Conservation (phyloP, 169 alveolate genomes). For the Plasmodium gallinaceum region DNA sequence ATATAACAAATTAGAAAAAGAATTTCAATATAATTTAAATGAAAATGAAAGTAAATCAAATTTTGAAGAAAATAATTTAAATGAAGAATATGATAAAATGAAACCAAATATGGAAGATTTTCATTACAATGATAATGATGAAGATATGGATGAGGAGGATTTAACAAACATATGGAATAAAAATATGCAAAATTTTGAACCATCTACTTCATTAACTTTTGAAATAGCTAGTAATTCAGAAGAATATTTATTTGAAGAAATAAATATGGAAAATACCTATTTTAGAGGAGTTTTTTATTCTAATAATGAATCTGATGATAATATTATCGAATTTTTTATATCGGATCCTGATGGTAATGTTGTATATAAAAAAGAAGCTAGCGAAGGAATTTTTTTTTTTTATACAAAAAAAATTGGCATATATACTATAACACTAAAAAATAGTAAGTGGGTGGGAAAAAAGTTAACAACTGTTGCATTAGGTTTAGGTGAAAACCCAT, state of each 20-base stretch:
- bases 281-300: conserved; percentile 74
- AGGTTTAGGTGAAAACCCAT: conserved; percentile 70
- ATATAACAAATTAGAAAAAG: conserved; percentile 27
- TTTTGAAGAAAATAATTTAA: background rate
- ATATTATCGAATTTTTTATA: conserved; percentile 32
- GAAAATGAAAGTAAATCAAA: conserved; percentile 20
- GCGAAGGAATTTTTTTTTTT: conserved; percentile 69
- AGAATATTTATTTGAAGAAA: conserved; percentile 64
- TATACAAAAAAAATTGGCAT: conserved; percentile 59
- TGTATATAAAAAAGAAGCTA: conserved; percentile 61
- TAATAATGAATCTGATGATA: conserved; percentile 63
- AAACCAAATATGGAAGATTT: conserved; percentile 68
- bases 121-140: conserved; percentile 26
- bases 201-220: conserved; percentile 63
- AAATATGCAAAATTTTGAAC: conserved; percentile 75
- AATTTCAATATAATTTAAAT: background rate
- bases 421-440: conserved; percentile 52
- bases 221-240: conserved; percentile 64
- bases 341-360: conserved; percentile 56
- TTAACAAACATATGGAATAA: conserved; percentile 70
- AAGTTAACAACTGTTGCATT: conserved; percentile 68
- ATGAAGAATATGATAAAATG: conserved; percentile 22
- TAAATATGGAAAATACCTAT: conserved; percentile 23
- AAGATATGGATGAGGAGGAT: conserved; percentile 31
- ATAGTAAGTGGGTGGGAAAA: conserved; percentile 59